Evolutionary conservation across 192 early-diverging fungal species (phyloP), one percentile per base, ranked within the genome.

Genomic region (Gorgonomyces haynaldii): DNA sequence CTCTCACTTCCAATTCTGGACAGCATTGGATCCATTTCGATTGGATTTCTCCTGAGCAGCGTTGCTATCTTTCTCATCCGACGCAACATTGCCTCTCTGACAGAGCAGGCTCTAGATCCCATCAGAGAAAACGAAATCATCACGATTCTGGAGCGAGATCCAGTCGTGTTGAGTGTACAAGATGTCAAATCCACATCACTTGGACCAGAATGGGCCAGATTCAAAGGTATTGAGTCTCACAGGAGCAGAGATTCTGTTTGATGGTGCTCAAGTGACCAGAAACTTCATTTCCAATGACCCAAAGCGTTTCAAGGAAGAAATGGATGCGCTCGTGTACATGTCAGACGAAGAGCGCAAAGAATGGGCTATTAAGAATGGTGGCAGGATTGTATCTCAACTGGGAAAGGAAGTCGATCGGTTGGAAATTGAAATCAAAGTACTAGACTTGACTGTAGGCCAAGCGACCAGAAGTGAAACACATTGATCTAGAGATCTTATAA

Each of bases 181-280:
- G 75, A 78, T 49, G 63, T 78, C 1, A 78, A 78, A 42, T 65
- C 75, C 2, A 69, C 67, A 2, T 42, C 60, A 27, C 44, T 73
- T 19, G 68, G 73, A 15, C 48, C 59, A 3, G 70, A 78, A 10
- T 67, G 63, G 57, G 65, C 61, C 17, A 67, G 74, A 10, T 77
- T 77, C 45, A 77, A 76, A 37, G 66, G 60, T 56, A 32, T 1
- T 2, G 6, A 3, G 7, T 9, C 9, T 26, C 32, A 41, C 28
- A 21, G 4, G 10, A 50, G 71, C 75, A 25, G 75, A 78, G 52
- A 74, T 78, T 30, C 38, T 77, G 28, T 67, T 78, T 55, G 52
- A 78, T 30, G 75, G 69, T 19, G 65, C 68, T 19, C 54, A 74
- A 57, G 54, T 78, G 4, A 56, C 67, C n/a, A 28, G 58, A 21